Evolutionary conservation across 352 stramenopile species (phyloP), one percentile per base, ranked within the genome.

Genomic region (Thalassiosira livingstoniorum): DNA sequence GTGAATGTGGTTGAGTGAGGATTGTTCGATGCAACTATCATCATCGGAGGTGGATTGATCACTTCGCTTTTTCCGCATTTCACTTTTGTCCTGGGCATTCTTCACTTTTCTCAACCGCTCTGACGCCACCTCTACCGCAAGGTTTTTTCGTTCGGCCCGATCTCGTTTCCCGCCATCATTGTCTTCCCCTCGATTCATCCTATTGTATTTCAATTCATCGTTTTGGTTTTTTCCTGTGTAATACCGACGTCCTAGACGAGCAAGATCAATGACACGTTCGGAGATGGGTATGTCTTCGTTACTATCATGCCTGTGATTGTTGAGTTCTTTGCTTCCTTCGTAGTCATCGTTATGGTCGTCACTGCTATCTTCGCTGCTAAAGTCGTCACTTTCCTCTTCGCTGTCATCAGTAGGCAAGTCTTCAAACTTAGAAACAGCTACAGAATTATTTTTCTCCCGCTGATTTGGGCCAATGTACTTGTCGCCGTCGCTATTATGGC

Each of bases 381-480:
- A 43, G 55, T 69, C 62, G n/a, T 83, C 75, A 42, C 77, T 78
- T 23, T 90, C 83, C 29, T 85, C 74, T 27, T 81, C 72, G 39
- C 78, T 86, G 45, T 78, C 78, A 67, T 89, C 81, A 29, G 72
- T 82, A 0, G 83, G 83, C 37, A 89, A 75, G 62, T 89, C 83
- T 47, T 89, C 73, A 75, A 89, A 89, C 32, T 80, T 87, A 18
- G 74, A 62, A 51, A 80, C 65, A 13, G 18, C 23, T 15, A 58
- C 37, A 15, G 62, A 34, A 21, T 13, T 7, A 23, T 42, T 37
- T 42, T 70, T 29, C 42, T 57, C 18, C 42, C n/a, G n/a, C n/a
- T n/a, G n/a, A n/a, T n/a, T n/a, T n/a, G n/a, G n/a, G n/a, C n/a
- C n/a, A n/a, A n/a, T n/a, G n/a, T n/a, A n/a, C n/a, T n/a, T n/a